Conservation (phyloP, 805 yeast species). For the Kodamaea hsintzibuensis region DNA sequence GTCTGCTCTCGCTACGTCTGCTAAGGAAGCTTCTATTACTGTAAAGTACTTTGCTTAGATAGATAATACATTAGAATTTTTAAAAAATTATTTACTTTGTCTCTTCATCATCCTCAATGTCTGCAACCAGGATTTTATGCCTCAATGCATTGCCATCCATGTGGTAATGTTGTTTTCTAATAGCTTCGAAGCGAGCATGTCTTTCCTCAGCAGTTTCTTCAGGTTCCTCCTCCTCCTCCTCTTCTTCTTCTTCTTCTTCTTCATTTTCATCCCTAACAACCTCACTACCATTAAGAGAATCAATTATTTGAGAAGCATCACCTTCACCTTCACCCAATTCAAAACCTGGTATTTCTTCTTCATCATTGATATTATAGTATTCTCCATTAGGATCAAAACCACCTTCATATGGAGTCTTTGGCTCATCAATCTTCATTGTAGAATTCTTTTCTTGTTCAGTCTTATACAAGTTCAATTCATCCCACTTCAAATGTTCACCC, state of each 20-base stretch:
- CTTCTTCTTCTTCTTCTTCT: conserved; percentile 38
- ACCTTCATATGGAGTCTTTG: conserved; percentile 93
- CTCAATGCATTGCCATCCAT: conserved; percentile 50
- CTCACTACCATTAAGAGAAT: conserved; percentile 44
- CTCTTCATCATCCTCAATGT: conserved; percentile 24
- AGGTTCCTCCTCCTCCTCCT: conserved; percentile 39
- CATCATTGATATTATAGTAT: conserved; percentile 66
- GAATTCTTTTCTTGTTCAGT: conserved; percentile 73
- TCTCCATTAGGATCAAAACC: conserved; percentile 83
- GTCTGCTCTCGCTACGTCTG: conserved; percentile 55
- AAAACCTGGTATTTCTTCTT: conserved; percentile 49
- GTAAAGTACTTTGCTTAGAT: conserved; percentile 45
- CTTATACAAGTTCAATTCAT: conserved; percentile 70
- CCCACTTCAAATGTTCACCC: conserved; percentile 69
- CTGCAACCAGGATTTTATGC: conserved; percentile 27
- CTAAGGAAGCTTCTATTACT: conserved; percentile 35
- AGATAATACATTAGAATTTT: neutral
- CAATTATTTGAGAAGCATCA: conserved; percentile 26
- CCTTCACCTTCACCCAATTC: conserved; percentile 58
- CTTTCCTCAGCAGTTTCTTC: conserved; percentile 55
- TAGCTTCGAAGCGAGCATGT: conserved; percentile 69
- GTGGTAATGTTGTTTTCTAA: conserved; percentile 80
- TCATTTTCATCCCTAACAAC: conserved; percentile 34
- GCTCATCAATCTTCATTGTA: conserved; percentile 87
- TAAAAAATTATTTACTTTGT: neutral